Conservation (phyloP, 1,284 basidiomycete species). For the Marasmius oreades region DNA sequence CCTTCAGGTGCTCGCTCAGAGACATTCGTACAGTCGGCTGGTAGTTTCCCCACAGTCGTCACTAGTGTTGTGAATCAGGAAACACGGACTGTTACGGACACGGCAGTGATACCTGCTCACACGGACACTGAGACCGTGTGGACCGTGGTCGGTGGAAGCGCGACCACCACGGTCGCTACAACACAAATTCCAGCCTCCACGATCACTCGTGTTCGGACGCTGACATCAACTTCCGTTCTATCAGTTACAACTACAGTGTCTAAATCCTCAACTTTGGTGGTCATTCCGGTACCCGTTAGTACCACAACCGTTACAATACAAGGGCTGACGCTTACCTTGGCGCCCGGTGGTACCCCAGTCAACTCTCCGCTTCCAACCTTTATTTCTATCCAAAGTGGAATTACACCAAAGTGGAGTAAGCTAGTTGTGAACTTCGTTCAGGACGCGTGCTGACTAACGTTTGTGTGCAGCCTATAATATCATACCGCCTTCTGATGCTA, state of each 20-base stretch:
- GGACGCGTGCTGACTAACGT: too few relatives aligned
- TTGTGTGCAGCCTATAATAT: slow-evolving; percentile 5
- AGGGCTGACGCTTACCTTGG: slow-evolving; percentile 7
- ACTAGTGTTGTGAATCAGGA: slow-evolving; percentile 4
- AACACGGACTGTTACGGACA: slow-evolving; percentile 9
- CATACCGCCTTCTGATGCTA: slow-evolving; percentile 6
- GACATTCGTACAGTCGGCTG: slow-evolving; percentile 13
- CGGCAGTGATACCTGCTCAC: too few relatives aligned
- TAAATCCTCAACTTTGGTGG: slow-evolving; percentile 12
- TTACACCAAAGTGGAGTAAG: slow-evolving; percentile 14
- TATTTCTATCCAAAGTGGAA: slow-evolving; percentile 7
- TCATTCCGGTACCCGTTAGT: slow-evolving; percentile 8
- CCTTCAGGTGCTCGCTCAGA: slow-evolving; percentile 10
- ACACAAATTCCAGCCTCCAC: too few relatives aligned
- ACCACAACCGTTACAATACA: slow-evolving; percentile 6
- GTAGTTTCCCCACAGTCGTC: slow-evolving; percentile 1
- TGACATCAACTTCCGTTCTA: neutral
- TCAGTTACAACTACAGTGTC: slow-evolving; percentile 3
- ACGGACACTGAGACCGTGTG: too few relatives aligned
- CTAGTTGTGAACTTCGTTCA: neutral
- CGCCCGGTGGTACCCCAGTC: slow-evolving; percentile 13
- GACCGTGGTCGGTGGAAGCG: too few relatives aligned
- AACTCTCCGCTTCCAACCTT: slow-evolving; percentile 10
- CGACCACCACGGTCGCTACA: too few relatives aligned
- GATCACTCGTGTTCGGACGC: too few relatives aligned